These are phyloP conservation scores for Hansenula sp. DNA, from an alignment of 1,139 yeast species.

Conservation along the genomic window DNA sequence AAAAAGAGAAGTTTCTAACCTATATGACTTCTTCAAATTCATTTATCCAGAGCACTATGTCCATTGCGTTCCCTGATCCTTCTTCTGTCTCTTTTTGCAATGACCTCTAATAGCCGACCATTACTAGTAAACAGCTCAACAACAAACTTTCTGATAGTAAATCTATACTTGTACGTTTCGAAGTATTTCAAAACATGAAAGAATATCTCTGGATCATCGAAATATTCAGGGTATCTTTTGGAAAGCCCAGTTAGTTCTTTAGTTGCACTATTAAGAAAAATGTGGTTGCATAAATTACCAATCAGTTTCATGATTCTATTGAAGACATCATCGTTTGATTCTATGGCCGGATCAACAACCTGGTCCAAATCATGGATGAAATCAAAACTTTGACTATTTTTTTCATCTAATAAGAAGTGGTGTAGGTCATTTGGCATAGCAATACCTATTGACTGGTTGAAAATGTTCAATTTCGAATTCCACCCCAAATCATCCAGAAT, in stretches of 20 bases:
- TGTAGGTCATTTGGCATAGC: slow-evolving; percentile 43
- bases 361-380: slow-evolving; percentile 8
- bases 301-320: slow-evolving; percentile 52
- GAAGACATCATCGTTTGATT: slow-evolving; percentile 33
- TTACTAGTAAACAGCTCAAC: slow-evolving; percentile 60
- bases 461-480: slow-evolving; percentile 55
- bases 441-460: slow-evolving; percentile 51
- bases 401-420: slow-evolving; percentile 7
- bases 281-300: slow-evolving; percentile 61
- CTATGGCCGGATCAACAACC: slow-evolving; percentile 16
- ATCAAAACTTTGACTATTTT: slow-evolving; percentile 11
- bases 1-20: background rate
- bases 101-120: slow-evolving; percentile 50
- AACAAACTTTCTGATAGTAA: slow-evolving; percentile 60
- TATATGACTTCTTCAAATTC: background rate
- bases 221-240: slow-evolving; percentile 47
- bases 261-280: slow-evolving; percentile 61
- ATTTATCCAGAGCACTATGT: background rate
- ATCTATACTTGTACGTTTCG: slow-evolving; percentile 65
- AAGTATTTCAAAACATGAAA: slow-evolving; percentile 57
- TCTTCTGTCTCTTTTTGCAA: slow-evolving; percentile 41
- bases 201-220: slow-evolving; percentile 56
- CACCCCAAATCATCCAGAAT: slow-evolving; percentile 81
- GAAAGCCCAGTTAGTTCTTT: slow-evolving; percentile 58
- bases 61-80: slow-evolving; percentile 15